Conservation (phyloP, 1,139 yeast species). For the Scheffersomyces cryptocercus region DNA sequence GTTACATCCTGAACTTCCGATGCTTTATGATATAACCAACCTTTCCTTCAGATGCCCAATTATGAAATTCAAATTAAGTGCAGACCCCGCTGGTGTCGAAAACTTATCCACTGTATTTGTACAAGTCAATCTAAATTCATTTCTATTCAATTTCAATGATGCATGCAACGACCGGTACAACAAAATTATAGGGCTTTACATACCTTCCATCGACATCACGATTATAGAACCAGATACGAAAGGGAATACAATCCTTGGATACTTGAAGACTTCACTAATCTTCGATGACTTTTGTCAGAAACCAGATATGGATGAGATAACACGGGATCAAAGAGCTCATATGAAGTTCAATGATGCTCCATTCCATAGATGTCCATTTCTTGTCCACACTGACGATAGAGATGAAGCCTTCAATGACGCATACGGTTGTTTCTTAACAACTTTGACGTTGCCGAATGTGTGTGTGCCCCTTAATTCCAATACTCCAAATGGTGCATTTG, state of each 20-base stretch:
- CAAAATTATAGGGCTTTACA: conserved; percentile 47
- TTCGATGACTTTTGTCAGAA: conserved; percentile 63
- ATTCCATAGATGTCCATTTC: conserved; percentile 74
- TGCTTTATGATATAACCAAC: conserved; percentile 68
- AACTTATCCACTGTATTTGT: conserved; percentile 20
- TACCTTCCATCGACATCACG: conserved; percentile 47
- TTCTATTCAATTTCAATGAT: conserved; percentile 61
- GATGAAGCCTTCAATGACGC: conserved; percentile 46
- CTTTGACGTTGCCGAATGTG: conserved; percentile 64
- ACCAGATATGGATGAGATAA: conserved; percentile 46
- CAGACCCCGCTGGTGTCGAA: conserved; percentile 11
- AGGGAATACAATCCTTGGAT: conserved; percentile 22
- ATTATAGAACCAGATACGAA: conserved; percentile 22
- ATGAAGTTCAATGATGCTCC: conserved; percentile 76
- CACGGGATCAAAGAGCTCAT: conserved; percentile 63
- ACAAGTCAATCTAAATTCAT: conserved; percentile 29
- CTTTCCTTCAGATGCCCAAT: conserved; percentile 49
- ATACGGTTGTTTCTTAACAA: conserved; percentile 57
- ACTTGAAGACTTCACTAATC: conserved; percentile 54
- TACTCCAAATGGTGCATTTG: not conserved
- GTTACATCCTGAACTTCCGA: conserved; percentile 55
- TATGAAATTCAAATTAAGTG: conserved; percentile 25
- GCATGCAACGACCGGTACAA: conserved; percentile 69
- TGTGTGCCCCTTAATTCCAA: conserved; percentile 53
- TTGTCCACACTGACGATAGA: conserved; percentile 52